A percentile compares a stretch with the other conserved stretches of the same genome.
These are phyloP conservation scores for Davidsoniella eucalypti DNA, from an alignment of 2,329 filamentous ascomycete species.

Conservation along the genomic window DNA sequence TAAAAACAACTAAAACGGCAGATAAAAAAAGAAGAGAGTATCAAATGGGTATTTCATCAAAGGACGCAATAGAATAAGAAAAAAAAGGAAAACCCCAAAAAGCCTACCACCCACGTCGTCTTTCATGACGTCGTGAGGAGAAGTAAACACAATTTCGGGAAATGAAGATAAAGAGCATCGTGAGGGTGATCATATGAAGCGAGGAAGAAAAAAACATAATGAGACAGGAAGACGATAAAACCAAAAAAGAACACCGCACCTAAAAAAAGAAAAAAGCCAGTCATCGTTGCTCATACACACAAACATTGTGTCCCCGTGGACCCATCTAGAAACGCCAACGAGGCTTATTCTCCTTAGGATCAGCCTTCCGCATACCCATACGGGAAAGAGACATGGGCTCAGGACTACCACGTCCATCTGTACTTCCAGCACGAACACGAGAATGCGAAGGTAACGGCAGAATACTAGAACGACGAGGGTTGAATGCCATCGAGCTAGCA, in stretches of 20 bases:
- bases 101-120: too few species aligned
- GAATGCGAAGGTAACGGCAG: conserved; percentile 30
- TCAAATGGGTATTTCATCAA: too few species aligned
- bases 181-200: conserved; percentile 10
- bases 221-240: conserved; percentile 1
- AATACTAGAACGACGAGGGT: conserved; percentile 33
- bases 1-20: background rate
- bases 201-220: conserved; percentile 7
- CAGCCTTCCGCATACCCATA: conserved; percentile 24
- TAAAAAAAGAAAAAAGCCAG: background rate
- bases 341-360: conserved; percentile 27
- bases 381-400: conserved; percentile 30
- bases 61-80: too few species aligned
- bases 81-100: background rate
- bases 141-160: too few species aligned
- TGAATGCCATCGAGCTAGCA: conserved; percentile 37
- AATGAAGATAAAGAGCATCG: too few species aligned
- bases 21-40: conserved; percentile 3
- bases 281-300: background rate
- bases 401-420: conserved; percentile 31
- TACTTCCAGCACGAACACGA: conserved; percentile 15
- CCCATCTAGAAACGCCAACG: conserved; percentile 29
- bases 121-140: too few species aligned
- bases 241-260: background rate
- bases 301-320: conserved; percentile 1